phyloP scores from a whole-genome alignment of 495 filamentous ascomycete genomes.

The Hyaloscypha variabilis region DNA sequence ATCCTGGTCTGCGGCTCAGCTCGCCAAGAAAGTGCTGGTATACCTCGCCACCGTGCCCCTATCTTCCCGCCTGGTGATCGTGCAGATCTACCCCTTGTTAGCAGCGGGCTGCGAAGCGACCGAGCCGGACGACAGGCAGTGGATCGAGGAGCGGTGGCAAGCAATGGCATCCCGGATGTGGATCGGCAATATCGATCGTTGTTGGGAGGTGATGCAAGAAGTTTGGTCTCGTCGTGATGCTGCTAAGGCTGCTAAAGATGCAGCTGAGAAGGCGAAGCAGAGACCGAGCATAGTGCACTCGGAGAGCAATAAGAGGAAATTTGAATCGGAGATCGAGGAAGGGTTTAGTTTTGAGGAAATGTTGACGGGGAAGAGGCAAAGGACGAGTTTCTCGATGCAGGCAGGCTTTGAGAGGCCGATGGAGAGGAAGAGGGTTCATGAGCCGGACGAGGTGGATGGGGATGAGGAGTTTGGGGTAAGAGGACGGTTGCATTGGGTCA shows the following conservation, averaged over 20 bases:
- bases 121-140: conserved; percentile 63
- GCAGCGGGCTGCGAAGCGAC: conserved; percentile 72
- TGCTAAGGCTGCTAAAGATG: conserved; percentile 36
- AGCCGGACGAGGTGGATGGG: conserved; percentile 45
- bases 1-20: conserved; percentile 51
- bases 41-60: conserved; percentile 66
- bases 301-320: conserved; percentile 28
- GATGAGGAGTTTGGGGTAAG: conserved; percentile 68
- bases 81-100: conserved; percentile 77
- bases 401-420: neutral
- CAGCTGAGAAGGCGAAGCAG: conserved; percentile 29
- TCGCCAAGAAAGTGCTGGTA: conserved; percentile 65
- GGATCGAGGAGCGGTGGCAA: conserved; percentile 69
- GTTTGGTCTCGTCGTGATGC: conserved; percentile 58
- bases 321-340: conserved; percentile 32
- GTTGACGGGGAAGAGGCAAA: conserved; percentile 27
- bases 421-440: conserved; percentile 24
- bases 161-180: conserved; percentile 65
- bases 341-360: conserved; percentile 31
- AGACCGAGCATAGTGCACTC: conserved; percentile 29
- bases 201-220: conserved; percentile 56
- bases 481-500: conserved; percentile 73
- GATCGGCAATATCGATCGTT: conserved; percentile 73
- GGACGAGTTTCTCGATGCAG: conserved; percentile 17
- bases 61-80: conserved; percentile 66